These are phyloP conservation scores for Echium plantagineum DNA, from an alignment of 257 asterid genomes.

Conservation along the genomic window DNA sequence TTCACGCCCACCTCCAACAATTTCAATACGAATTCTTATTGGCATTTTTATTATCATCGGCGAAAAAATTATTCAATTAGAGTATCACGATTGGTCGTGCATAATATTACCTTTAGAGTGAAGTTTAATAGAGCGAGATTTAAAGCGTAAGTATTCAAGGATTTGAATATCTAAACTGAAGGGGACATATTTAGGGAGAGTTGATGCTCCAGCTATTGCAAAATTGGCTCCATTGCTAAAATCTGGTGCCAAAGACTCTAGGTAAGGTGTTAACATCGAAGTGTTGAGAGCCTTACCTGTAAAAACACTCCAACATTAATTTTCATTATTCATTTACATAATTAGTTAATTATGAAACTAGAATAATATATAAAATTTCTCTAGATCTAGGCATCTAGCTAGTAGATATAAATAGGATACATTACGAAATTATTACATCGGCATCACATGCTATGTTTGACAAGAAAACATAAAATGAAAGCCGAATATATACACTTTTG, in stretches of 20 bases:
- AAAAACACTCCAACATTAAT: neutral
- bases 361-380: no score
- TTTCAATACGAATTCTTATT: neutral
- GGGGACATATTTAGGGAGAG: constrained; percentile 51
- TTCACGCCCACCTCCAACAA: neutral
- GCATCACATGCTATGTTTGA: neutral
- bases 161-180: constrained; percentile 63
- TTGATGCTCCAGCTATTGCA: constrained; percentile 61
- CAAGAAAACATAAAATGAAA: no score
- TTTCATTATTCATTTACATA: no score
- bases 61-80: no score
- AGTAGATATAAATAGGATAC: neutral
- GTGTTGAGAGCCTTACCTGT: constrained; percentile 19
- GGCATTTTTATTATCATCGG: no score
- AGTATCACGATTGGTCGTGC: neutral
- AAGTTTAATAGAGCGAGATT: constrained; percentile 49
- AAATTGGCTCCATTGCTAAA: constrained; percentile 75
- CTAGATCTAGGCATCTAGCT: no score
- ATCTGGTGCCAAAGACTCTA: constrained; percentile 51
- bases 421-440: neutral
- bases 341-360: no score
- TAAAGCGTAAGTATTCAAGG: constrained; percentile 62
- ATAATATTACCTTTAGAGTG: constrained; percentile 42
- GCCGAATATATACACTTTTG: neutral
- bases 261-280: constrained; percentile 51